These are phyloP conservation scores for Tillandsia leiboldiana DNA, from an alignment of 176 grass and related monocot species.

Conservation along the genomic window DNA sequence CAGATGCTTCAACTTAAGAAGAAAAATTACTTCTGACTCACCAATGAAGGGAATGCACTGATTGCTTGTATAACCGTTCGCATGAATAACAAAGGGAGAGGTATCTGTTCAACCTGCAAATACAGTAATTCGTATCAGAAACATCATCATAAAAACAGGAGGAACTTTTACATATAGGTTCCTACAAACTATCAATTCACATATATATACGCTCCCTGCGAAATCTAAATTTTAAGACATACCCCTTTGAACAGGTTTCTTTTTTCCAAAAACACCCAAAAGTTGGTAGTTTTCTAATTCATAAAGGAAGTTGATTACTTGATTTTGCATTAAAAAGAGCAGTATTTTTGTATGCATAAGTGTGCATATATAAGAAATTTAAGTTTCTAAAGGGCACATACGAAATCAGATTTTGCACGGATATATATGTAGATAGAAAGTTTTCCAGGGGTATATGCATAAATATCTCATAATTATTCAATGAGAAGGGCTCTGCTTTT, in stretches of 20 bases:
- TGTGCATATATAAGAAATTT: too few species aligned
- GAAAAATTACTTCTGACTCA: slow-evolving; percentile 27
- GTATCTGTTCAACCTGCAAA: slow-evolving; percentile 92
- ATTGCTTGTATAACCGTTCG: slow-evolving; percentile 94
- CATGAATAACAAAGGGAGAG: slow-evolving; percentile 97
- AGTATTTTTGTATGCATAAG: too few species aligned
- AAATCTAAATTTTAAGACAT: not conserved
- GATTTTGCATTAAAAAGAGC: too few species aligned
- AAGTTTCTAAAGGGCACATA: too few species aligned
- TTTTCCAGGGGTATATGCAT: not conserved
- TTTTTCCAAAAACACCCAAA: too few species aligned
- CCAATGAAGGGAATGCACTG: slow-evolving; percentile 73
- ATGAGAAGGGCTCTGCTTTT: slow-evolving; percentile 16
- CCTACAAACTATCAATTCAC: too few species aligned
- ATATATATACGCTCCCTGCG: not conserved
- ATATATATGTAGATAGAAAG: not conserved
- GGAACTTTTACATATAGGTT: too few species aligned
- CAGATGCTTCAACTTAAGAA: not conserved
- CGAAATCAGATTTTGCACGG: too few species aligned
- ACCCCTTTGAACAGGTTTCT: too few species aligned
- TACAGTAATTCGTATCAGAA: slow-evolving; percentile 3
- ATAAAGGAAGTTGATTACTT: too few species aligned
- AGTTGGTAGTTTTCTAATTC: too few species aligned
- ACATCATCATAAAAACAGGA: too few species aligned
- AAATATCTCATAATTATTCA: not conserved